Percentiles rank a stretch among this genome's conserved stretches.
Conservation (phyloP, 768 basidiomycete species). For the Termitomyces sp. region DNA sequence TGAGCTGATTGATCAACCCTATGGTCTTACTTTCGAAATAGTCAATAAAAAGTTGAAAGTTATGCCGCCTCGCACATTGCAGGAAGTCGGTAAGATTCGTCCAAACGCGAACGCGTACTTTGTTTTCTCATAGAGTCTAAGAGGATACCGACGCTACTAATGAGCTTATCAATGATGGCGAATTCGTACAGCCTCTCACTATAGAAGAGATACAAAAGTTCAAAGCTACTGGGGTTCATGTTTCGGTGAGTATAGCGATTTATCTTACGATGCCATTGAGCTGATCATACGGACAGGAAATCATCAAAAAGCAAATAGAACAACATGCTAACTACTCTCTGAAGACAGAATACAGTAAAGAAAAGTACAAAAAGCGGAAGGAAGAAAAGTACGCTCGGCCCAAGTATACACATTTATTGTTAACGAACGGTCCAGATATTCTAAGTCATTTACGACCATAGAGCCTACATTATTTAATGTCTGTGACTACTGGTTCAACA, state of each 20-base stretch:
- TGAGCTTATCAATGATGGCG: constrained; percentile 87
- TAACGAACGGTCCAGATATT: constrained; percentile 50
- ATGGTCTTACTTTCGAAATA: constrained; percentile 89
- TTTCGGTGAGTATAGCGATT: constrained; percentile 43
- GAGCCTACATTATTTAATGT: constrained; percentile 87
- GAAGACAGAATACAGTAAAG: constrained; percentile 98
- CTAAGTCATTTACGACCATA: constrained; percentile 80
- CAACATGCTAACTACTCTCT: constrained; percentile 87
- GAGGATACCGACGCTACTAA: constrained; percentile 98
- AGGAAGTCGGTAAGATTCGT: constrained; percentile 68
- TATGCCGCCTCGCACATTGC: constrained; percentile 55
- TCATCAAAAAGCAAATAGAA: constrained; percentile 92
- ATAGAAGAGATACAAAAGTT: constrained; percentile 78
- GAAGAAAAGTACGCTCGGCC: constrained; percentile 76
- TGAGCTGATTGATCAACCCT: constrained; percentile 76
- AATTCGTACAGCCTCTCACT: constrained; percentile 79
- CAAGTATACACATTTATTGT: background rate
- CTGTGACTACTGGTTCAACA: constrained; percentile 82
- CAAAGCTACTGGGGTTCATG: constrained; percentile 77
- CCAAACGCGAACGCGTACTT: background rate
- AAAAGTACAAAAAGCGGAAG: constrained; percentile 95
- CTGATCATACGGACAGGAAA: constrained; percentile 52
- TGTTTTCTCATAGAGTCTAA: constrained; percentile 24
- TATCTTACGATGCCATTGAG: background rate
- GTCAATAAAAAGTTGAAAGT: constrained; percentile 60